Evolutionary conservation across 2,329 filamentous ascomycete species (phyloP), one percentile per base, ranked within the genome.

Genomic region (Neodidymelliopsis sp.): DNA sequence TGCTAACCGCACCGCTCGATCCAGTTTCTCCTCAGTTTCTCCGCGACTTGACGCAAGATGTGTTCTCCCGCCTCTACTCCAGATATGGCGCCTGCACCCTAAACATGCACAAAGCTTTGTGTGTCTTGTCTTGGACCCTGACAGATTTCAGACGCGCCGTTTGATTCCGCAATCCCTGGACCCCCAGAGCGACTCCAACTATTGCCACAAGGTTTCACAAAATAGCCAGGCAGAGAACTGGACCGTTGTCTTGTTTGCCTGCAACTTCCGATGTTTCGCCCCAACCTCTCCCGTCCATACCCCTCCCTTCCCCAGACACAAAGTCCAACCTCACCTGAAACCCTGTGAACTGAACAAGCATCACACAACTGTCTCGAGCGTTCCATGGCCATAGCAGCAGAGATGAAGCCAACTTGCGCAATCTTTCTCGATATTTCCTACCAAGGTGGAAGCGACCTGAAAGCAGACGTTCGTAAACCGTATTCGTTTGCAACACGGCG

Each of bases 31-130:
- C 47, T 40, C 40, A 40, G 24, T 43, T 49, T 50, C 47, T 50
- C 47, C 47, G 40, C 47, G 47, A 45, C 40, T 36, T 50, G 40
- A 45, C 23, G 40, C 41, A 45, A 29, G 30, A 45, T 25, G 20
- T 25, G 24, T 30, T 45, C 30, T 45, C 47, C 47, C 47, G 40
- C 47, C 25, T 41, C 49, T 47, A 46, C 49, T 52, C 49, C 49
- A 38, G 49, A 38, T 25, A 33, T 35, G 38, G 30, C n/a, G n/a
- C 16, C 36, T 41, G 33, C 31, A 42, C 31, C 22, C 27, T 33
- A 19, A 33, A 40, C 25, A 18, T 50, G 40, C 40, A 45, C 38
- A 24, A 45, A 50, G 47, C 47, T 50, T 50, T 50, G 35, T 16
- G 24, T 40, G 29, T 50, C 40, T 45, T 40, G 41, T 37, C 40